Evolutionary conservation across 2,329 filamentous ascomycete genomes (phyloP).

Genomic region (Mollisiaceae sp.): DNA sequence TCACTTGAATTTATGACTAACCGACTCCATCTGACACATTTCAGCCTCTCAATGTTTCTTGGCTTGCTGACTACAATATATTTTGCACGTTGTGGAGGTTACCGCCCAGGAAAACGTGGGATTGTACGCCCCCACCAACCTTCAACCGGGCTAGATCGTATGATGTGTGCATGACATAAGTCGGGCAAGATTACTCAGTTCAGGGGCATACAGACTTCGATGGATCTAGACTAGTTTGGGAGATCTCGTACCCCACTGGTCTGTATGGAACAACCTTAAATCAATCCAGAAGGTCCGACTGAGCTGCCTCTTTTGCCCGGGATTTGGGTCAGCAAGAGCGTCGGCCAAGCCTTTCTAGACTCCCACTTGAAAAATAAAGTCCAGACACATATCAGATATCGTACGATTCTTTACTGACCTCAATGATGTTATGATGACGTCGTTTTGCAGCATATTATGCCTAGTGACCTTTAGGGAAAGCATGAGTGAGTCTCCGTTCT

Average conservation of each 20-base stretch:
- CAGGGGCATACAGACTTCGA: neutral
- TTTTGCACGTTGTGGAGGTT: neutral
- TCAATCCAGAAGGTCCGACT: neutral
- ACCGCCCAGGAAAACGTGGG: neutral
- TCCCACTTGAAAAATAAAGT: neutral
- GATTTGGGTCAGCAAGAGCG: neutral
- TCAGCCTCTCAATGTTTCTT: neutral
- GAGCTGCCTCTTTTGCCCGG: neutral
- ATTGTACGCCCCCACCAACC: neutral
- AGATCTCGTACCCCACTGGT: neutral
- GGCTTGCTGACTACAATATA: neutral
- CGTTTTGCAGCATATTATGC: neutral
- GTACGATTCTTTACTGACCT: neutral
- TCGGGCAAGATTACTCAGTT: constrained; percentile 1
- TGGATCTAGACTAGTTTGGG: neutral
- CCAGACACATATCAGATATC: neutral
- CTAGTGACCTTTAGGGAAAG: neutral
- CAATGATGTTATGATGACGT: neutral
- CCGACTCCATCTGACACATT: neutral
- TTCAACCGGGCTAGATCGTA: neutral
- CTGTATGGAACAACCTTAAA: neutral
- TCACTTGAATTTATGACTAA: neutral
- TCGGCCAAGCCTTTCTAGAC: neutral
- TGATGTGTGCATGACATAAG: constrained; percentile 1
- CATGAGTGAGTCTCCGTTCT: neutral